phyloP scores from a whole-genome alignment of 768 basidiomycete genomes.

The button mushroom (Agaricus bisporus) region DNA sequence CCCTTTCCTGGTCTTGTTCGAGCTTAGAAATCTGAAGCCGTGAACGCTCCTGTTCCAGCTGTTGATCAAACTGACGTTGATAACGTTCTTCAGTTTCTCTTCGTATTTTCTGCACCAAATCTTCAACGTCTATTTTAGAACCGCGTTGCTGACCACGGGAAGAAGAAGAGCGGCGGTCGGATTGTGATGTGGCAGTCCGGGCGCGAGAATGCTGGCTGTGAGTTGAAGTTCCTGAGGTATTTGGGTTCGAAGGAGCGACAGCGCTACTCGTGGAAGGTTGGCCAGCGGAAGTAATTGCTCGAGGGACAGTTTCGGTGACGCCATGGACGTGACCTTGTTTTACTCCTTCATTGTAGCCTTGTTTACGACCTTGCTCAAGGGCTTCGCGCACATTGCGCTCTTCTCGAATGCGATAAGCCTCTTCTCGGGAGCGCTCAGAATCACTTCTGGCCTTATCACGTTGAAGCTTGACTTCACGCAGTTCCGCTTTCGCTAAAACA shows the following conservation, averaged over 20 bases:
- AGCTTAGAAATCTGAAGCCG: background rate
- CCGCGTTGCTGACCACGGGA: background rate
- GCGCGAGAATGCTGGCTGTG: background rate
- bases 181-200: background rate
- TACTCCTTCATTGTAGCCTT: slow-evolving; percentile 5
- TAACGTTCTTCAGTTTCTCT: background rate
- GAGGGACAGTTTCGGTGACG: background rate
- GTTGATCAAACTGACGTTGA: slow-evolving; percentile 1
- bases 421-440: background rate
- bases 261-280: background rate
- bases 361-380: slow-evolving; percentile 6
- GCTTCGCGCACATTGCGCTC: slow-evolving; percentile 1
- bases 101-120: background rate
- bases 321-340: background rate
- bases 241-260: background rate
- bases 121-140: background rate
- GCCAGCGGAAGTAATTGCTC: background rate
- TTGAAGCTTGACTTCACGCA: background rate
- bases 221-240: background rate
- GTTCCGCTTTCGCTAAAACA: background rate
- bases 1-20: background rate
- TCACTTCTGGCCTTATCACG: background rate
- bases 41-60: background rate
- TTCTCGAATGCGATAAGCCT: background rate
- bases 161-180: background rate